Evolutionary conservation across 2,329 filamentous ascomycete species (phyloP).

Genomic region (Beauveria varroae): DNA sequence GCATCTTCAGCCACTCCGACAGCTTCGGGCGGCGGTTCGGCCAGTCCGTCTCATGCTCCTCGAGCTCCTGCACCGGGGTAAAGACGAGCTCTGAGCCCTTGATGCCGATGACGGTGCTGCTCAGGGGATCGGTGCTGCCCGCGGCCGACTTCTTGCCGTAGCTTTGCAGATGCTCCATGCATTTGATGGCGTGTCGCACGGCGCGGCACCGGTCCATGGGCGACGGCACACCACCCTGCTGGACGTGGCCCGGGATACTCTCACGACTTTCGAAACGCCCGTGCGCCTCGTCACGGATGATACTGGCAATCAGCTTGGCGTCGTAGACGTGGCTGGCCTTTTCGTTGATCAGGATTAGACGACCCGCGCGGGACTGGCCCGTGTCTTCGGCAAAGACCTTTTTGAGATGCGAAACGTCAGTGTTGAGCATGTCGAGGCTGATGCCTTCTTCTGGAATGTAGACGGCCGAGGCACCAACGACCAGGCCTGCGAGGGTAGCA

Average conservation of each 20-base stretch:
- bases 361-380: slow-evolving; percentile 82
- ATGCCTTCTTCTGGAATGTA: slow-evolving; percentile 98
- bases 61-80: slow-evolving; percentile 69
- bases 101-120: slow-evolving; percentile 81
- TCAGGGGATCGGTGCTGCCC: slow-evolving; percentile 52
- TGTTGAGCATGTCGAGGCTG: slow-evolving; percentile 82
- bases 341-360: slow-evolving; percentile 95
- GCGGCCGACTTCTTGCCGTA: slow-evolving; percentile 51
- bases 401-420: slow-evolving; percentile 83
- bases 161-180: slow-evolving; percentile 80
- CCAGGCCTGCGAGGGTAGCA: slow-evolving; percentile 80
- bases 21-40: slow-evolving; percentile 73
- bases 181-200: slow-evolving; percentile 86
- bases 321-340: slow-evolving; percentile 85
- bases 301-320: slow-evolving; percentile 88
- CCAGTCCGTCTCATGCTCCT: slow-evolving; percentile 88
- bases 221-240: slow-evolving; percentile 87
- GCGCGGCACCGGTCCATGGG: slow-evolving; percentile 95
- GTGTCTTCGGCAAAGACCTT: slow-evolving; percentile 77
- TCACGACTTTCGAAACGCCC: slow-evolving; percentile 89
- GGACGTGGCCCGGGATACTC: slow-evolving; percentile 87
- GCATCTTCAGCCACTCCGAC: slow-evolving; percentile 79
- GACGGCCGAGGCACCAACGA: slow-evolving; percentile 86
- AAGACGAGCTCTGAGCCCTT: slow-evolving; percentile 87
- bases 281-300: slow-evolving; percentile 88